phyloP scores from a whole-genome alignment of 805 yeast species.

The Wickerhamiella allomyrinae region DNA sequence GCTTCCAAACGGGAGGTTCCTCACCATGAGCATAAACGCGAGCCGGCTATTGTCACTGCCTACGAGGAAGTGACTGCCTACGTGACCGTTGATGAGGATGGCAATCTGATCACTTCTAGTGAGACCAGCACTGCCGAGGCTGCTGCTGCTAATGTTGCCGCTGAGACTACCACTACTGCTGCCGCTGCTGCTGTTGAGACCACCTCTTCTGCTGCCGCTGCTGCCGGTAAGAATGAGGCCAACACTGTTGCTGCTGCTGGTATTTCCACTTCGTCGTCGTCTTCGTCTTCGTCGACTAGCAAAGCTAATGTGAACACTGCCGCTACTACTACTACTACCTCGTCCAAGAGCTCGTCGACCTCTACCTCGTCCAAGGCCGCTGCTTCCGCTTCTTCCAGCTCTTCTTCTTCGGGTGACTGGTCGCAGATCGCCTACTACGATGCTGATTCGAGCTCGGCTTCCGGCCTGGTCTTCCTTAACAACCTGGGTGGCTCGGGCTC shows the following conservation, averaged over 20 bases:
- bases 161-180: conserved; percentile 16
- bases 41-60: conserved; percentile 51
- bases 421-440: conserved; percentile 57
- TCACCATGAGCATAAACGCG: conserved; percentile 44
- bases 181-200: conserved; percentile 11
- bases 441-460: conserved; percentile 48
- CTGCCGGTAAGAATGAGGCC: conserved; percentile 5
- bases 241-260: conserved; percentile 11
- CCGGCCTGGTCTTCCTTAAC: conserved; percentile 73
- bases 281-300: conserved; percentile 9
- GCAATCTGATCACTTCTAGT: conserved; percentile 16
- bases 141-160: conserved; percentile 15
- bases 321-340: conserved; percentile 16
- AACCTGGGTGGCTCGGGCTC: conserved; percentile 68
- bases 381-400: conserved; percentile 16
- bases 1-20: conserved; percentile 36
- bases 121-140: conserved; percentile 7
- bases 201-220: neutral
- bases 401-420: conserved; percentile 40
- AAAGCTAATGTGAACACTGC: conserved; percentile 16
- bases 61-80: conserved; percentile 51
- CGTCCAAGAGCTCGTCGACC: conserved; percentile 17
- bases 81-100: conserved; percentile 20
- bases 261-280: conserved; percentile 5
- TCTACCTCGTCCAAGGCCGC: conserved; percentile 24